Evolutionary conservation across 177 flowering plant genomes (phyloP).

Genomic region (Telopea speciosissima): DNA sequence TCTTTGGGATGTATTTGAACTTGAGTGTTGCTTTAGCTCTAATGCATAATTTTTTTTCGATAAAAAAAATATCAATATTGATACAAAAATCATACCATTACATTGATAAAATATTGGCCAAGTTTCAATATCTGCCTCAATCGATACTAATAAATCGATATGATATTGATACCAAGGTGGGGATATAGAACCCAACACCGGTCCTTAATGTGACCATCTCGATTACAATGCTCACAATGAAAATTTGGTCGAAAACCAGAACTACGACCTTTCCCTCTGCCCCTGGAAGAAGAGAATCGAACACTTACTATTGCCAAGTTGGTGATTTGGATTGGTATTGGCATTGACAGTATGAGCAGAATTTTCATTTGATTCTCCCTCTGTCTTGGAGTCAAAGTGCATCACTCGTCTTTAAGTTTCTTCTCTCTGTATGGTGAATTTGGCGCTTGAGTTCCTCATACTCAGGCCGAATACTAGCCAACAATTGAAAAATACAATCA

Average conservation of each 20-base stretch:
- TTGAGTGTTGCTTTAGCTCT: too few species aligned
- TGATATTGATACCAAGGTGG: too few species aligned
- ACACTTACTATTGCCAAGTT: too few species aligned
- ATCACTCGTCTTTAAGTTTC: neutral
- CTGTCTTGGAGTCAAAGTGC: neutral
- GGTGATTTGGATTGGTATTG: neutral
- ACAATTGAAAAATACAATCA: neutral
- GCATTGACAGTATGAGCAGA: neutral
- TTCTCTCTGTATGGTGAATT: too few species aligned
- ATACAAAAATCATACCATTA: too few species aligned
- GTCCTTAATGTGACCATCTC: neutral
- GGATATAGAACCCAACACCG: neutral
- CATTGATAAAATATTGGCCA: too few species aligned
- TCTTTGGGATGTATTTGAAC: too few species aligned
- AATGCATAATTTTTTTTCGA: too few species aligned
- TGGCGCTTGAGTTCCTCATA: neutral
- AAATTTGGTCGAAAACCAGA: neutral
- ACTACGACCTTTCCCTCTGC: neutral
- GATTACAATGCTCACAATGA: neutral
- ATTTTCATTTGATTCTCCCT: neutral
- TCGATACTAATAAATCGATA: too few species aligned
- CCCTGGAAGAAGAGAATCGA: neutral
- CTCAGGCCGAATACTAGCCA: neutral
- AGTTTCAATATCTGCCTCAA: too few species aligned
- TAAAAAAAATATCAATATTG: too few species aligned